Percentiles rank a stretch among this genome's conserved stretches.
Conservation (phyloP, 805 yeast species). For the Ogataea allantospora region DNA sequence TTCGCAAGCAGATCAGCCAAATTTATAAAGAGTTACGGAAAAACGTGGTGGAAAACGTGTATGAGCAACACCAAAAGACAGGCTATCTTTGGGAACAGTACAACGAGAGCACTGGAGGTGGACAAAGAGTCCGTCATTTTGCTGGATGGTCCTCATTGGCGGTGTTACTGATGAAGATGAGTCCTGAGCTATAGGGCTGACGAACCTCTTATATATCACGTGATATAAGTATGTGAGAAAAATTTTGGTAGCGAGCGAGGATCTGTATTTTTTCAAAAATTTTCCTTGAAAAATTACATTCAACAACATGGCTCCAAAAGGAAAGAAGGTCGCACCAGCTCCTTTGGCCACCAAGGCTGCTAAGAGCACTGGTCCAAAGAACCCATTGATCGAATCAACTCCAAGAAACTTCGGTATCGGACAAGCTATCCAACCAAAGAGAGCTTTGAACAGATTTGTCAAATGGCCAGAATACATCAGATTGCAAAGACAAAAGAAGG, state of each 20-base stretch:
- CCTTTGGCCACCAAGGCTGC: constrained; percentile 78
- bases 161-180: constrained; percentile 80
- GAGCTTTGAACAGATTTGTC: constrained; percentile 92
- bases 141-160: constrained; percentile 92
- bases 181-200: constrained; percentile 47
- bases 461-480: constrained; percentile 98
- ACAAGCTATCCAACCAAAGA: constrained; percentile 87
- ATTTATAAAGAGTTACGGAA: constrained; percentile 59
- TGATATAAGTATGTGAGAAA: constrained; percentile 1
- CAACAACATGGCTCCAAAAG: constrained; percentile 40
- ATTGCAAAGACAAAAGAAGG: constrained; percentile 96
- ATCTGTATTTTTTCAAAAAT: constrained; percentile 8
- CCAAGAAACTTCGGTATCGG: constrained; percentile 94
- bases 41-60: constrained; percentile 68
- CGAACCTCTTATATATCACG: constrained; percentile 4
- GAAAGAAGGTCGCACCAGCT: constrained; percentile 91
- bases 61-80: constrained; percentile 64
- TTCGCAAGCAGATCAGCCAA: constrained; percentile 40
- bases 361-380: constrained; percentile 50
- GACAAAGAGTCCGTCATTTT: constrained; percentile 83
- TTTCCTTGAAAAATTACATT: constrained; percentile 6
- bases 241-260: constrained; percentile 2
- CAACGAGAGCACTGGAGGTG: constrained; percentile 69
- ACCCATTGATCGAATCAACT: constrained; percentile 83
- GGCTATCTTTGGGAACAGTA: constrained; percentile 93